These are phyloP conservation scores for Claviceps capensis DNA, from an alignment of 2,329 filamentous ascomycete species.

Conservation along the genomic window DNA sequence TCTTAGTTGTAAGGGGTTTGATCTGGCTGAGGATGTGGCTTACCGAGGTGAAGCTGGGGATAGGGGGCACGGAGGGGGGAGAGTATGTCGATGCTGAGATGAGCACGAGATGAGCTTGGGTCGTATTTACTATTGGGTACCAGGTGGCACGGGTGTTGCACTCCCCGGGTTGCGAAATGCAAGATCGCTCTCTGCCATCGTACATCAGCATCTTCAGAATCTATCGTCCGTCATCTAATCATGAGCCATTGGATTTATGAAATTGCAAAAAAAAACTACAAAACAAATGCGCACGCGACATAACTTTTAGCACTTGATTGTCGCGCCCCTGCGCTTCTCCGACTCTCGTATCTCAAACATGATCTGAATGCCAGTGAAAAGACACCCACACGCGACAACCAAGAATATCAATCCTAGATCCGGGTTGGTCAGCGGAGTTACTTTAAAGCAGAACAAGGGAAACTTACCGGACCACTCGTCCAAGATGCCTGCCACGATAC, in stretches of 20 bases:
- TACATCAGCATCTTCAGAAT: no score
- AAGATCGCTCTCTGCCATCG: no score
- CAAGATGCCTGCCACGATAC: slow-evolving; percentile 61
- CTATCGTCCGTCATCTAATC: no score
- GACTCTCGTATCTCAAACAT: slow-evolving; percentile 93
- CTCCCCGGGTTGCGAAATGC: no score
- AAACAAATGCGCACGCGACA: neutral
- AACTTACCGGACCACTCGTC: slow-evolving; percentile 53
- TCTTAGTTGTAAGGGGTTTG: slow-evolving; percentile 33
- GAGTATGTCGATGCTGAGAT: slow-evolving; percentile 14
- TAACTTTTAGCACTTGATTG: slow-evolving; percentile 51
- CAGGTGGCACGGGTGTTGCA: no score
- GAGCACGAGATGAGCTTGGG: neutral
- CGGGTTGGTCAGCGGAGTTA: neutral
- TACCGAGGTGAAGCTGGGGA: slow-evolving; percentile 32
- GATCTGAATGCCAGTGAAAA: slow-evolving; percentile 79
- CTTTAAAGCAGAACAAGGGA: neutral
- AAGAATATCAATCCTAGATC: slow-evolving; percentile 56
- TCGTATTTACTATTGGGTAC: no score
- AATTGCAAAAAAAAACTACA: neutral
- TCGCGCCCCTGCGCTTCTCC: slow-evolving; percentile 70
- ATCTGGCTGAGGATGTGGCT: slow-evolving; percentile 37
- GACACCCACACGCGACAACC: slow-evolving; percentile 49
- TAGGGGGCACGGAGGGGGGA: slow-evolving; percentile 23
- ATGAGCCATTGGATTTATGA: no score